Conservation (phyloP, 129 eudicot genomes). For the Smallanthus sonchifolius region DNA sequence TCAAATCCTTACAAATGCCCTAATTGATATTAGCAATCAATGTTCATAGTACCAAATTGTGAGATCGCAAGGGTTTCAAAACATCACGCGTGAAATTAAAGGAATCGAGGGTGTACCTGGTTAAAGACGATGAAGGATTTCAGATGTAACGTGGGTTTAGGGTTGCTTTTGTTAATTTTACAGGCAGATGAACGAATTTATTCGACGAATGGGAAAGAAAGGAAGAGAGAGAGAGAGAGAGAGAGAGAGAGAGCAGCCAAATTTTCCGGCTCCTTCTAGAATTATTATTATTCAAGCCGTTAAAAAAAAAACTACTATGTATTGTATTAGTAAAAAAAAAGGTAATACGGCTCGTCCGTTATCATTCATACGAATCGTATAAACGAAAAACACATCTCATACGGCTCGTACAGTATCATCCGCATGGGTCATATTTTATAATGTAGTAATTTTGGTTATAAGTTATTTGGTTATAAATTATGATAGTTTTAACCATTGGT, state of each 20-base stretch:
- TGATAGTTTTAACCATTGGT: too few relatives aligned
- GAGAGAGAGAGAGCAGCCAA: background rate
- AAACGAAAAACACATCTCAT: too few relatives aligned
- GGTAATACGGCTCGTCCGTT: too few relatives aligned
- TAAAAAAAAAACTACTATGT: too few relatives aligned
- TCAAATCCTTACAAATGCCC: constrained; percentile 4
- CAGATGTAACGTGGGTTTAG: constrained; percentile 11
- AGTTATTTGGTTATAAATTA: too few relatives aligned
- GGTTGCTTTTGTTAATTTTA: constrained; percentile 4
- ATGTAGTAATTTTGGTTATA: too few relatives aligned
- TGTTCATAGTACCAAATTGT: background rate
- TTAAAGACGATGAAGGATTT: constrained; percentile 2
- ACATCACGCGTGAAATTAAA: background rate
- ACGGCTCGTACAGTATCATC: too few relatives aligned
- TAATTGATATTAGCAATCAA: background rate
- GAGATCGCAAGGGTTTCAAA: background rate
- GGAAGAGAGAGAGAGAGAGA: background rate
- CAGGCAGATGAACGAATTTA: constrained; percentile 12
- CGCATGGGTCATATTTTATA: too few relatives aligned
- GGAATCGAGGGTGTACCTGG: constrained; percentile 16
- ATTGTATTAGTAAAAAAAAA: too few relatives aligned
- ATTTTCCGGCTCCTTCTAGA: background rate
- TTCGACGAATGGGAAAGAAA: background rate
- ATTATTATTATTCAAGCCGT: too few relatives aligned
- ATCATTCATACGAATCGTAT: too few relatives aligned